A percentile compares a stretch with the other conserved stretches of the same genome.
Conservation (phyloP, 371 early-diverging fungal genomes). For the Rhizopus stolonifer region DNA sequence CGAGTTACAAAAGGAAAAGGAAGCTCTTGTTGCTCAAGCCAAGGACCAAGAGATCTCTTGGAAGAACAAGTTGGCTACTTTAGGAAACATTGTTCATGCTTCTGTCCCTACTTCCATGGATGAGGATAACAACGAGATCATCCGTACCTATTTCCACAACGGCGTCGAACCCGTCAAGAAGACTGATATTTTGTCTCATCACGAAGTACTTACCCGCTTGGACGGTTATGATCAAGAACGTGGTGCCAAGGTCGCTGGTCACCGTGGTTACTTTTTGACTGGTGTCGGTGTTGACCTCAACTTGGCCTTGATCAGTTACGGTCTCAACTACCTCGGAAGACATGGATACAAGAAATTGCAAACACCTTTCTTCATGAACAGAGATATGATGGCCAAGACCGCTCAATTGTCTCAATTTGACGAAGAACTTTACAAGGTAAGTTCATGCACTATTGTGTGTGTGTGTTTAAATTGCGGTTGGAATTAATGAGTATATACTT, state of each 20-base stretch:
- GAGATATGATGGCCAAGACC: constrained; percentile 98
- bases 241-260: constrained; percentile 97
- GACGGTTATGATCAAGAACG: constrained; percentile 94
- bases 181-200: constrained; percentile 82
- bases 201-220: constrained; percentile 90
- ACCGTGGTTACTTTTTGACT: constrained; percentile 98
- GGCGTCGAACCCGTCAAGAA: constrained; percentile 62
- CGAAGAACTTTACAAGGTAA: constrained; percentile 98
- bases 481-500: too few species aligned
- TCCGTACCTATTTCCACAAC: constrained; percentile 67
- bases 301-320: constrained; percentile 96
- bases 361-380: constrained; percentile 99
- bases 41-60: constrained; percentile 75
- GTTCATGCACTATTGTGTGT: too few species aligned
- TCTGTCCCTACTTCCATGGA: constrained; percentile 87
- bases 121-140: constrained; percentile 89
- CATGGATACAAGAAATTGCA: constrained; percentile 94
- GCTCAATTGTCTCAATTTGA: constrained; percentile 99
- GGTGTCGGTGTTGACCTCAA: constrained; percentile 96
- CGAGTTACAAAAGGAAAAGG: constrained; percentile 72
- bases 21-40: constrained; percentile 60
- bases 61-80: constrained; percentile 65
- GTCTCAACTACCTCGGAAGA: constrained; percentile 91
- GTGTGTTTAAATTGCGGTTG: too few species aligned
- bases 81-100: constrained; percentile 98